Evolutionary conservation across 352 stramenopile genomes (phyloP), one percentile per base, ranked within the genome.

Genomic region (Phytopythium boreale): DNA sequence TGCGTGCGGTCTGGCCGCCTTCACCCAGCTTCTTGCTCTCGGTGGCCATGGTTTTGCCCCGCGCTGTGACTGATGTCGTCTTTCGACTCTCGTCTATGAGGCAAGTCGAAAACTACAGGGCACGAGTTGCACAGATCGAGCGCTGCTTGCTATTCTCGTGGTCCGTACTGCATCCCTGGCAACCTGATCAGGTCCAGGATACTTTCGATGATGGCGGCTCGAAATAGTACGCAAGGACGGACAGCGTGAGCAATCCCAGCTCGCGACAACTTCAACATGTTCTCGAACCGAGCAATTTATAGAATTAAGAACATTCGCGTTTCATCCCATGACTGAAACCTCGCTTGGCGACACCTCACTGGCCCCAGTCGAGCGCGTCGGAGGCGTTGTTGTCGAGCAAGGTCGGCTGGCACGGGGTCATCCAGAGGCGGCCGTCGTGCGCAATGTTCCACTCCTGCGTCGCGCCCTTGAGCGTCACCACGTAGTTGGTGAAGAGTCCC

Each of bases 361-460:
- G 43, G 3, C 20, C 43, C 20, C n/a, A 50, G 20, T 50, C 43
- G 43, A 24, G 43, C 7, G 19, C 20, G 43, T 50, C 20, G 19
- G n/a, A 14, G n/a, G 43, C 19, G 19, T 22, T 26, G 20, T 17
- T 10, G 5, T 50, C 43, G 20, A 50, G 20, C 43, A 50, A 17
- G 14, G n/a, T 17, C 11, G 52, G 31, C 37, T 59, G 31, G n/a
- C 29, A 57, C 5, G 27, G 53, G 15, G 53, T 59, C 20, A 59
- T 44, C 68, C 64, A 71, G n/a, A 89, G 64, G 1, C 69, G 62
- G 1, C 71, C 80, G 58, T 85, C 74, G 34, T 87, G 69, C 20
- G 68, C 59, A 31, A 89, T 76, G 62, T 73, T 69, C 80, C 80
- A 89, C 46, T 78, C 43, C 56, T 87, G 77, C 46, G 67, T 79